Evolutionary conservation across 192 early-diverging fungal genomes (phyloP).

Genomic region (Coemansia brasiliensis): DNA sequence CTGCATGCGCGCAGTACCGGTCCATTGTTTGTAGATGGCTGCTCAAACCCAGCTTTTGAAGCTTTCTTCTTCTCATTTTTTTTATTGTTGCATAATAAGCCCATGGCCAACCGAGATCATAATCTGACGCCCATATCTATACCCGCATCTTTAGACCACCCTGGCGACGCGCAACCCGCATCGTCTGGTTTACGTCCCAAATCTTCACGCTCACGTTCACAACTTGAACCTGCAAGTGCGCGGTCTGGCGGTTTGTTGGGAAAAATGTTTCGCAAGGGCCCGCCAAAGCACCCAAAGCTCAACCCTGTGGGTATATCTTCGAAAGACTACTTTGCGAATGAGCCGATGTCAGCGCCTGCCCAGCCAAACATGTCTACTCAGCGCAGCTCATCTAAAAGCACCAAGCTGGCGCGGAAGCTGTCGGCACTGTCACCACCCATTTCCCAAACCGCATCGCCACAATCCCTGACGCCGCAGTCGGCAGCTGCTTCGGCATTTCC

Average conservation of each 20-base stretch:
- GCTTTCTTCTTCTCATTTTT: neutral
- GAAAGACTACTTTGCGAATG: constrained; percentile 43
- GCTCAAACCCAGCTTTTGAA: neutral
- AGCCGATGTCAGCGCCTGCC: constrained; percentile 14
- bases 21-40: constrained; percentile 9
- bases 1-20: constrained; percentile 18
- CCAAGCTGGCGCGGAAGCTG: constrained; percentile 32
- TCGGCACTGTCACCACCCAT: constrained; percentile 19
- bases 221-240: constrained; percentile 4
- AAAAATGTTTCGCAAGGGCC: constrained; percentile 51
- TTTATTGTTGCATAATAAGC: constrained; percentile 2
- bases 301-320: constrained; percentile 50
- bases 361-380: neutral
- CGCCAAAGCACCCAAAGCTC: constrained; percentile 44
- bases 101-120: constrained; percentile 10
- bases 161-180: neutral
- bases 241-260: constrained; percentile 34
- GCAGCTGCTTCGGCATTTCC: constrained; percentile 17
- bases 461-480: constrained; percentile 22
- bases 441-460: constrained; percentile 13
- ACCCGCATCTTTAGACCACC: neutral
- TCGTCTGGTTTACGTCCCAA: neutral
- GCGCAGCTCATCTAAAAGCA: constrained; percentile 5
- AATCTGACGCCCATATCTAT: constrained; percentile 9
- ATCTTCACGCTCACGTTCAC: neutral